phyloP scores from a whole-genome alignment of 306 rosid species.

The Quercus agrifolia region DNA sequence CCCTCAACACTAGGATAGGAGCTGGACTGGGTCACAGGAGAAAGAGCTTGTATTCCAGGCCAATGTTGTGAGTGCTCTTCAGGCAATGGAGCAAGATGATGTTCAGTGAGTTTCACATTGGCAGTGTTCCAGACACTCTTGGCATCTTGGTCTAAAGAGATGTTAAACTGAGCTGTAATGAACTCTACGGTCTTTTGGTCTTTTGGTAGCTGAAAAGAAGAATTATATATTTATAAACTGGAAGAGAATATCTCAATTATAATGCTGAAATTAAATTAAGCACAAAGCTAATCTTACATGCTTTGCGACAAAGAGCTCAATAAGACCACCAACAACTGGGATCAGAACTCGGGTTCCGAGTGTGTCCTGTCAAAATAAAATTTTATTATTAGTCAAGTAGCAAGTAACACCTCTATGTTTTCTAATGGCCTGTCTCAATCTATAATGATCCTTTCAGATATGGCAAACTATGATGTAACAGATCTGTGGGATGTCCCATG shows the following conservation, averaged over 20 bases:
- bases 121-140: slow-evolving; percentile 20
- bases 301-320: slow-evolving; percentile 65
- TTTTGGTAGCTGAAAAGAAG: slow-evolving; percentile 53
- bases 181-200: slow-evolving; percentile 47
- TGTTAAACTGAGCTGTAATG: slow-evolving; percentile 38
- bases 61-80: slow-evolving; percentile 19
- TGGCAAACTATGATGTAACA: neutral
- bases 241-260: slow-evolving; percentile 1
- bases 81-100: slow-evolving; percentile 12
- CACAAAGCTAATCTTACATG: slow-evolving; percentile 37
- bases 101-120: slow-evolving; percentile 27
- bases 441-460: slow-evolving; percentile 3
- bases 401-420: neutral
- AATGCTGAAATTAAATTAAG: neutral
- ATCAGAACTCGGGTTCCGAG: slow-evolving; percentile 66
- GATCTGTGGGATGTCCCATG: neutral
- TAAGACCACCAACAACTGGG: slow-evolving; percentile 64
- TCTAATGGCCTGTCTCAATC: neutral
- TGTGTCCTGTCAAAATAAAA: slow-evolving; percentile 39
- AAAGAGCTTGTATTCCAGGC: slow-evolving; percentile 25
- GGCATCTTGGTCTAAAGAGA: slow-evolving; percentile 42
- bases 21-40: slow-evolving; percentile 26
- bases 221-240: neutral
- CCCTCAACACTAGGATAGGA: slow-evolving; percentile 54
- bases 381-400: neutral